Evolutionary conservation across 495 filamentous ascomycete species (phyloP).

Genomic region (Hapsidospora chrysogenum): DNA sequence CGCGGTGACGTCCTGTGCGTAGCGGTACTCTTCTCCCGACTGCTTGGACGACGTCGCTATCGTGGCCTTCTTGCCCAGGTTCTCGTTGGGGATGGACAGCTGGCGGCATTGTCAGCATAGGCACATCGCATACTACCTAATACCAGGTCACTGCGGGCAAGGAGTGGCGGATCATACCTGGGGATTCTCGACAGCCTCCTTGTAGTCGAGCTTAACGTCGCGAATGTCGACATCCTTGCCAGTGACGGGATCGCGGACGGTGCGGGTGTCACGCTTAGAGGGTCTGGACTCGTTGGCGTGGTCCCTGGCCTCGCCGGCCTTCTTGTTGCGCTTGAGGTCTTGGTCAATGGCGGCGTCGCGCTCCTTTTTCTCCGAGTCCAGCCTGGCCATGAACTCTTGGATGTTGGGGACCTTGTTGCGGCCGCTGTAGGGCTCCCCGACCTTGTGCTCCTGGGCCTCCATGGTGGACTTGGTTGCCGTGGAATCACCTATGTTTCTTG

Average conservation of each 20-base stretch:
- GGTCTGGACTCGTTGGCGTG: slow-evolving; percentile 21
- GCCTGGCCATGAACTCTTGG: slow-evolving; percentile 59
- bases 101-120: too few relatives aligned
- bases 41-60: slow-evolving; percentile 41
- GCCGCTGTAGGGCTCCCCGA: slow-evolving; percentile 41
- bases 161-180: slow-evolving; percentile 38
- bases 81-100: slow-evolving; percentile 83
- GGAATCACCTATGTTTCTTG: too few relatives aligned
- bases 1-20: slow-evolving; percentile 77
- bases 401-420: slow-evolving; percentile 73
- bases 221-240: slow-evolving; percentile 77
- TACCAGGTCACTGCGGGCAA: too few relatives aligned
- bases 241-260: slow-evolving; percentile 74
- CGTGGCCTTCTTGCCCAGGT: slow-evolving; percentile 53
- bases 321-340: slow-evolving; percentile 19
- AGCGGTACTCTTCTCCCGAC: slow-evolving; percentile 55
- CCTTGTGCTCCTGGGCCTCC: too few relatives aligned
- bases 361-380: slow-evolving; percentile 64
- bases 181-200: slow-evolving; percentile 55
- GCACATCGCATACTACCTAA: too few relatives aligned
- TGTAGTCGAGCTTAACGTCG: slow-evolving; percentile 52
- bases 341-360: slow-evolving; percentile 52
- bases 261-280: slow-evolving; percentile 36
- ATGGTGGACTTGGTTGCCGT: too few relatives aligned
- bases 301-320: slow-evolving; percentile 17